These are phyloP conservation scores for Beauveria brongniartii DNA, from an alignment of 2,329 filamentous ascomycete species.

Conservation along the genomic window DNA sequence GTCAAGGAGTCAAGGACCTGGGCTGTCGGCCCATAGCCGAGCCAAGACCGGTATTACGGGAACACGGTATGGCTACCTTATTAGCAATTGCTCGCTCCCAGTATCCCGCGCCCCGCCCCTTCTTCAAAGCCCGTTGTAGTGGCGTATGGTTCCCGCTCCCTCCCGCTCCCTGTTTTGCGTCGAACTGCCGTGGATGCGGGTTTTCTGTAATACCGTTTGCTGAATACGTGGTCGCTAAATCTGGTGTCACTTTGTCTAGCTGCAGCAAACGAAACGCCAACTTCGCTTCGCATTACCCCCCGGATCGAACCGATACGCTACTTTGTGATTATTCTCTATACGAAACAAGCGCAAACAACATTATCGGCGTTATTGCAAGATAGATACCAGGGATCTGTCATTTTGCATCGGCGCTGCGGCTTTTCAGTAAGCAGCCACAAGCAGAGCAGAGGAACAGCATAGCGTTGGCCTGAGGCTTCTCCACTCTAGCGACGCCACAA, in stretches of 20 bases:
- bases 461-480: not conserved
- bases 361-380: not conserved
- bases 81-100: not conserved
- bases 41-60: not conserved
- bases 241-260: conserved; percentile 6
- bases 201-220: not conserved
- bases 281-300: not conserved
- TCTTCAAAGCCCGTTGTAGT: not conserved
- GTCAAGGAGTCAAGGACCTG: too few relatives aligned
- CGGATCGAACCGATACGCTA: not conserved
- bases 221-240: not conserved
- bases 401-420: not conserved
- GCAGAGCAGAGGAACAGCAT: not conserved
- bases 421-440: not conserved
- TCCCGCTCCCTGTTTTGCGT: conserved; percentile 6
- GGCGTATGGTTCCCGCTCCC: conserved; percentile 7
- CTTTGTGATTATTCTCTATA: not conserved
- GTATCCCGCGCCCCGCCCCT: not conserved
- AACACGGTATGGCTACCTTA: not conserved
- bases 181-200: not conserved
- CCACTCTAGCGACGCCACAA: conserved; percentile 5
- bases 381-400: conserved; percentile 1
- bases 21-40: not conserved
- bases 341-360: not conserved
- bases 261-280: conserved; percentile 6